Base-by-base conservation (phyloP, 495 filamentous ascomycete species). In the Podospora pseudocomata region DNA sequence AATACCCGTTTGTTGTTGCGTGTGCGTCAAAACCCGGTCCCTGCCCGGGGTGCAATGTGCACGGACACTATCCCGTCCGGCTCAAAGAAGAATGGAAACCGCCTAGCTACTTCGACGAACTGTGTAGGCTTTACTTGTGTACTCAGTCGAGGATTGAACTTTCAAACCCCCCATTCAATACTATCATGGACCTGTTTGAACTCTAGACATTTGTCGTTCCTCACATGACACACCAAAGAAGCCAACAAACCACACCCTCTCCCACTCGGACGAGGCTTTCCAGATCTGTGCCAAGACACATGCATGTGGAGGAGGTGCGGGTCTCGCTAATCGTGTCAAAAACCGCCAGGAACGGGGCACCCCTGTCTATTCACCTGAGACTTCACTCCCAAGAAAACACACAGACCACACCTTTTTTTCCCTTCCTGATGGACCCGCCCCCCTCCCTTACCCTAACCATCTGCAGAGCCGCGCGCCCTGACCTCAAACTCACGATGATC, bases 1-100 rank as follows among this genome's bases (percentile, higher is more conserved):
- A 23, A 23, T 23, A 23, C 32, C 61, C 13, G n/a, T 6, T 32
- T 32, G 61, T 49, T 49, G 28, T 63, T 15, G n/a, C n/a, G n/a
- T 26, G 16, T 58, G 61, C 61, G 34, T 63, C 61, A 23, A n/a
- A 63, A 63, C 61, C 61, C 49, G 61, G 61, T 63, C 30, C 30
- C 34, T 9, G 55, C 18, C n/a, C n/a, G 55, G 55, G 7, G 7
- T 58, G n/a, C 55, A 49, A 13, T 15, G 61, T 63, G 61, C 61
- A 63, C 61, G 32, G 61, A 63, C 6, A n/a, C 32, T 49, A 63
- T 63, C 61, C 58, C 27, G 59, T 61, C 16, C 39, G 18, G 1
- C 9, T 49, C 15, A 11, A 23, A 23, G 20, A 23, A 11, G 34
- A 5, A 23, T 23, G 23, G 23, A 23, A 23, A 23, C 23, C 23